Conservation (phyloP, 2,329 filamentous ascomycete species). For the Colletotrichum eleusines region DNA sequence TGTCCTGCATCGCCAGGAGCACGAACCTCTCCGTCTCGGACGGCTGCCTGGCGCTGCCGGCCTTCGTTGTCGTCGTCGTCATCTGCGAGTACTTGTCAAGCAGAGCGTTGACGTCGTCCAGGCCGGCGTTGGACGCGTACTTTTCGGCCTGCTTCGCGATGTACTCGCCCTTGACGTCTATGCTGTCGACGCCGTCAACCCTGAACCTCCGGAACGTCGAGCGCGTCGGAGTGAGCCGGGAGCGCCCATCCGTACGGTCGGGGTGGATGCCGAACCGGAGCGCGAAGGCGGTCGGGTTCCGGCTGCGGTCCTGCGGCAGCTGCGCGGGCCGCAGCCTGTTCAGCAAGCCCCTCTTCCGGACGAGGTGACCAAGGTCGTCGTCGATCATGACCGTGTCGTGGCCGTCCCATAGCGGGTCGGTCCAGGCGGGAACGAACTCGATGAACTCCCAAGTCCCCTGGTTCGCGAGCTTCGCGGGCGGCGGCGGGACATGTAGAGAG, state of each 20-base stretch:
- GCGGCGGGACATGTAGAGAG: neutral
- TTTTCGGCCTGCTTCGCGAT: constrained; percentile 5
- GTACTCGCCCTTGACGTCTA: neutral
- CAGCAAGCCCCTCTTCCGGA: neutral
- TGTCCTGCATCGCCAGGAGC: constrained; percentile 7
- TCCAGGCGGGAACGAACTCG: constrained; percentile 47
- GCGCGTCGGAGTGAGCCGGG: constrained; percentile 48
- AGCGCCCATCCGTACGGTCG: constrained; percentile 48
- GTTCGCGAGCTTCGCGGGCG: constrained; percentile 5
- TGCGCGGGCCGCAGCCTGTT: constrained; percentile 31
- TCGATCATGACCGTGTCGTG: constrained; percentile 30
- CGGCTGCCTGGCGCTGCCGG: constrained; percentile 1
- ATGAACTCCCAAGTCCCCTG: neutral
- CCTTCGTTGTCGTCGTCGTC: constrained; percentile 46
- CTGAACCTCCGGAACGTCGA: constrained; percentile 41
- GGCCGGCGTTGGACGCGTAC: neutral
- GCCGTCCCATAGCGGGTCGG: constrained; percentile 47
- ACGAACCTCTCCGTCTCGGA: neutral
- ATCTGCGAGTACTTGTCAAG: constrained; percentile 43
- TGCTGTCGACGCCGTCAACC: constrained; percentile 2
- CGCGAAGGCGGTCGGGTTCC: constrained; percentile 47
- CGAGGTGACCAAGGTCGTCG: neutral
- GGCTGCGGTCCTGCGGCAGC: constrained; percentile 43
- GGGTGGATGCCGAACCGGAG: constrained; percentile 49
- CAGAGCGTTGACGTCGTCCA: constrained; percentile 43